Base-by-base conservation (phyloP, 345 rosid species). In the Crucihimalaya himalaica region DNA sequence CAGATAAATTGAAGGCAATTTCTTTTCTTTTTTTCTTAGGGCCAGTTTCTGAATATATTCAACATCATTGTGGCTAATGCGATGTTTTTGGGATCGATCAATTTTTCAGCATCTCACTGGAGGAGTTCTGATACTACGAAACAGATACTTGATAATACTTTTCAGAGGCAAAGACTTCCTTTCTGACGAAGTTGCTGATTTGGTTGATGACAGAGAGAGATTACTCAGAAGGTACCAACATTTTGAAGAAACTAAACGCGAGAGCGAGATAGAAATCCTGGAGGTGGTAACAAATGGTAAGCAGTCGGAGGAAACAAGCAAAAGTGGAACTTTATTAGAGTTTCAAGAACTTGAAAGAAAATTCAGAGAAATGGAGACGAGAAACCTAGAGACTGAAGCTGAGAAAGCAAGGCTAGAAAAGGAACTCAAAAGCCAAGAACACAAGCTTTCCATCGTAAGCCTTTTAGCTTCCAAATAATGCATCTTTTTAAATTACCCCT, bases 91-190 rank as follows among this genome's bases (percentile, higher is more conserved):
- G 59, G 43, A 71, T 40, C 29, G 65, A 16, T 54, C 48, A 34
- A 47, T 9, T 8, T 68, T 72, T 73, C 92, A 89, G 97, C 4
- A 43, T 74, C 96, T 89, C 65, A 92, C 96, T 8, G 96, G 97
- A 71, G 97, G 96, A 65, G 79, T 86, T 77, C 57, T 92, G 79
- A 73, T 92, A 53, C 85, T 89, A 32, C 87, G 97, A 13, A 86
- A 92, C 71, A 89, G 83, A 81, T 89, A 82, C 71, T 80, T 80
- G 73, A 83, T 92, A 70, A 83, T 92, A 83, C 86, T 92, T 25
- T 88, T 71, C 70, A 83, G 97, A 85, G 97, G 96, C 66, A 92
- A 89, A 74, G 92, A 92, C 79, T 92, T 89, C 70, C 86, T 92
- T 34, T 80, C 92, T 47, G 66, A 77, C 68, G 81, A 80, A 57